These are phyloP conservation scores for Heritiera littoralis DNA, from an alignment of 345 rosid genomes.

Conservation along the genomic window DNA sequence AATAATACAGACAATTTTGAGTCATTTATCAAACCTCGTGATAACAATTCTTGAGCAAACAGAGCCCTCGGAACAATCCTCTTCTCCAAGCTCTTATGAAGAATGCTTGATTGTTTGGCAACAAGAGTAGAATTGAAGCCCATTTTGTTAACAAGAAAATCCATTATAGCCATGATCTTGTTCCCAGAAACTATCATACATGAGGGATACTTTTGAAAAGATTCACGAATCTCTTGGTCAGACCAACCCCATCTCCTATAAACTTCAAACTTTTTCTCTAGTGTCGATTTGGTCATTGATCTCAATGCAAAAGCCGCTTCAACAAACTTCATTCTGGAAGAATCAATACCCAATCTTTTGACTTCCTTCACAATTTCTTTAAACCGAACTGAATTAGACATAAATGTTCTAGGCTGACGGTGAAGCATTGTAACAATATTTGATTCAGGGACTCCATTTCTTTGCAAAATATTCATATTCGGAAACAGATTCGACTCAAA, in stretches of 20 bases:
- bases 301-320: not conserved
- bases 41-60: constrained; percentile 16
- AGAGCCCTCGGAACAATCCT: constrained; percentile 26
- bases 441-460: constrained; percentile 26
- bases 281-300: constrained; percentile 21
- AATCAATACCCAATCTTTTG: constrained; percentile 28
- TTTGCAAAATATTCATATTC: constrained; percentile 15
- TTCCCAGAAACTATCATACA: constrained; percentile 20
- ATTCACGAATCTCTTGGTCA: constrained; percentile 15
- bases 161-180: constrained; percentile 25
- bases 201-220: constrained; percentile 15
- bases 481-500: not conserved
- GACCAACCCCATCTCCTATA: constrained; percentile 29
- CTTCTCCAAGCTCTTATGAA: constrained; percentile 24
- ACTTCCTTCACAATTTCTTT: constrained; percentile 23
- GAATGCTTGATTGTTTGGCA: not conserved
- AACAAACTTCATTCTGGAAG: constrained; percentile 17
- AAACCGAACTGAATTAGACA: not conserved
- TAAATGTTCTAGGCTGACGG: not conserved
- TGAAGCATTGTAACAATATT: not conserved
- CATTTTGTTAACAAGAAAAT: constrained; percentile 32
- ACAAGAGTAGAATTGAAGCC: constrained; percentile 7
- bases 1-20: constrained; percentile 38
- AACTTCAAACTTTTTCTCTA: constrained; percentile 26
- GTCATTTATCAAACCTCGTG: constrained; percentile 13